A percentile compares a stretch with the other conserved stretches of the same genome.
These are phyloP conservation scores for Monilinia fructicola DNA, from an alignment of 2,329 filamentous ascomycete species.

Conservation along the genomic window DNA sequence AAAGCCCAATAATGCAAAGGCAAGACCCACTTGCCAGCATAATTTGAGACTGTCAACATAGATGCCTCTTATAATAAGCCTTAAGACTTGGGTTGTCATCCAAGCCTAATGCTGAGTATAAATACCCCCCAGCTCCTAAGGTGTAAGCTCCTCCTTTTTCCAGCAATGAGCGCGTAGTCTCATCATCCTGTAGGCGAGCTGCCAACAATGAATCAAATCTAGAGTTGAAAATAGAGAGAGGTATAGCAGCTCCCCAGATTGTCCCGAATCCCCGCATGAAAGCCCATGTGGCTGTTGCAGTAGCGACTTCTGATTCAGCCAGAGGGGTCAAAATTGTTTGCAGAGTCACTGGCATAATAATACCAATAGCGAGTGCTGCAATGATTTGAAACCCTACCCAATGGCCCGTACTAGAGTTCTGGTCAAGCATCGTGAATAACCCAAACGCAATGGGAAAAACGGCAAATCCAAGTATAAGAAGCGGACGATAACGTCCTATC, in stretches of 20 bases:
- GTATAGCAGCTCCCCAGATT: constrained; percentile 22
- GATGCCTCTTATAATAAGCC: neutral
- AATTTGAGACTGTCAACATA: constrained; percentile 5
- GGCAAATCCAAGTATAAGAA: constrained; percentile 38
- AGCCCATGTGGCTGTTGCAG: constrained; percentile 22
- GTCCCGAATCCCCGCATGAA: constrained; percentile 26
- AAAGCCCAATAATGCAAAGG: constrained; percentile 12
- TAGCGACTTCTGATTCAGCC: constrained; percentile 22
- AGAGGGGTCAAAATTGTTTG: constrained; percentile 46
- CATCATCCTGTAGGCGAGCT: neutral
- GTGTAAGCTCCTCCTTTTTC: constrained; percentile 9
- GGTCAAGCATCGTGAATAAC: constrained; percentile 44
- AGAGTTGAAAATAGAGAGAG: constrained; percentile 5
- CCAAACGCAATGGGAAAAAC: constrained; percentile 38
- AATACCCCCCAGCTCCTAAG: neutral
- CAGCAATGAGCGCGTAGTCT: neutral
- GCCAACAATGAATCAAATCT: neutral
- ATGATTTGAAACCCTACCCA: constrained; percentile 3
- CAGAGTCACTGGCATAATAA: constrained; percentile 14
- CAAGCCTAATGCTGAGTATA: constrained; percentile 1
- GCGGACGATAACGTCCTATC: constrained; percentile 30
- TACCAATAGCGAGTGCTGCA: constrained; percentile 13
- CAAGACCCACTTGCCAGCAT: constrained; percentile 13
- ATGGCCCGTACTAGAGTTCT: constrained; percentile 36
- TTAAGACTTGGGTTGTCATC: neutral